Evolutionary conservation across 2,329 filamentous ascomycete species (phyloP), one percentile per base, ranked within the genome.

Genomic region (Capronia epimyces): DNA sequence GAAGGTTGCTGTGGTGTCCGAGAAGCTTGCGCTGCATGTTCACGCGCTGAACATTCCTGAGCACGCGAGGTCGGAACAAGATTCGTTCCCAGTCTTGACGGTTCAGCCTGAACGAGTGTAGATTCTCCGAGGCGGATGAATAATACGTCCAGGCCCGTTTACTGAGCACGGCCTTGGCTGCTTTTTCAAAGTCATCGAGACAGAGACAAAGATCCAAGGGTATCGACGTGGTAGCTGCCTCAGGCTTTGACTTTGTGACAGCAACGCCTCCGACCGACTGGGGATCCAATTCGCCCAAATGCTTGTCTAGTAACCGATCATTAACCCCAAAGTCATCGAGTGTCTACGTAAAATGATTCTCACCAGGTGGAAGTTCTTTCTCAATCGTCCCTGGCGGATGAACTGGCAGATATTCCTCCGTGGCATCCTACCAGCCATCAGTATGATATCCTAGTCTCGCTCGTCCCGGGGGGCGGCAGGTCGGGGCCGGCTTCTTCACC

Each of bases 351-450:
- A 27, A 32, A 3, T n/a, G 29, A 3, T 32, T 32, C 29, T 9
- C 29, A 8, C 73, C 67, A 10, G 65, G 48, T 2, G 64, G 53
- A 6, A 76, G 64, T 27, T 71, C 69, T 37, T 67, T 46, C 27
- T 41, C 42, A 34, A 57, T 34, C 7, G 50, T 42, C 2, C 43
- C 50, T 24, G 34, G 15, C 10, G 52, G 42, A 32, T 60, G 58
- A 29, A 58, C 27, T 3, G 49, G 46, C 6, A 53, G 43, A 27
- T 55, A 60, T 1, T 21, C 49, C 10, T 47, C 27, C 1, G 56
- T 57, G 9, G 89, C 88, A 75, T 95, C 87, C 77, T 91, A 91
- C 3, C n/a, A n/a, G n/a, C 10, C 2, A 18, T 36, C 32, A 36
- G 32, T 13, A 27, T 27, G 5, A 6, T 10, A 27, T 27, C 25